Percentiles rank a stretch among this genome's conserved stretches.
Evolutionary conservation across 2,329 filamentous ascomycete species (phyloP).

Genomic region (Diplodia scrobiculata): DNA sequence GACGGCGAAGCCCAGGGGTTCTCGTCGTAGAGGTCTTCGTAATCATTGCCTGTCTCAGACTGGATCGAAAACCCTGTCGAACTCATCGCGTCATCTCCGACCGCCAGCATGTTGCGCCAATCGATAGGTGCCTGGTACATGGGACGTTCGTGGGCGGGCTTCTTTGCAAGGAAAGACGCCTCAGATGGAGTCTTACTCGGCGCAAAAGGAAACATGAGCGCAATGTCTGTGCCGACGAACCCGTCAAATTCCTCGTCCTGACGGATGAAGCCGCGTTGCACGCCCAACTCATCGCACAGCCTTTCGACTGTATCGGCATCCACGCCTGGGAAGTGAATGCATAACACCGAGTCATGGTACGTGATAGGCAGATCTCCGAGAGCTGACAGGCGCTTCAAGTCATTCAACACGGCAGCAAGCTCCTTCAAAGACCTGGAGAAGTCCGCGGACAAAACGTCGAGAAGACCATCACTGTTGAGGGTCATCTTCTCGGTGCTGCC

Average conservation of each 20-base stretch:
- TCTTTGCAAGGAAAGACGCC: constrained; percentile 49
- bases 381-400: constrained; percentile 73
- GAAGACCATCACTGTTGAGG: constrained; percentile 78
- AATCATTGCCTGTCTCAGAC: constrained; percentile 46
- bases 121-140: constrained; percentile 51
- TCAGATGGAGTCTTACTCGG: constrained; percentile 59
- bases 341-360: constrained; percentile 68
- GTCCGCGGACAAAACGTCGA: constrained; percentile 82
- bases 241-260: constrained; percentile 77
- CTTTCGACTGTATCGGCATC: constrained; percentile 79
- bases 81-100: constrained; percentile 33
- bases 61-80: constrained; percentile 44
- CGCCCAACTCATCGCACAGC: constrained; percentile 83
- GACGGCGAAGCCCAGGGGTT: constrained; percentile 56
- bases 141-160: constrained; percentile 39
- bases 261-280: constrained; percentile 74
- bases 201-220: constrained; percentile 83
- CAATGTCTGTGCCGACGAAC: constrained; percentile 68
- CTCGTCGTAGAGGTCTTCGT: constrained; percentile 46
- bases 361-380: constrained; percentile 83
- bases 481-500: constrained; percentile 53
- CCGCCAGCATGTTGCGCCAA: constrained; percentile 61
- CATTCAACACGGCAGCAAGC: constrained; percentile 74
- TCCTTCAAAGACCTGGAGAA: constrained; percentile 87
- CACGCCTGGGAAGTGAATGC: constrained; percentile 88